Conservation (phyloP, 768 basidiomycete genomes). For the Tricholoma flavovirens region DNA sequence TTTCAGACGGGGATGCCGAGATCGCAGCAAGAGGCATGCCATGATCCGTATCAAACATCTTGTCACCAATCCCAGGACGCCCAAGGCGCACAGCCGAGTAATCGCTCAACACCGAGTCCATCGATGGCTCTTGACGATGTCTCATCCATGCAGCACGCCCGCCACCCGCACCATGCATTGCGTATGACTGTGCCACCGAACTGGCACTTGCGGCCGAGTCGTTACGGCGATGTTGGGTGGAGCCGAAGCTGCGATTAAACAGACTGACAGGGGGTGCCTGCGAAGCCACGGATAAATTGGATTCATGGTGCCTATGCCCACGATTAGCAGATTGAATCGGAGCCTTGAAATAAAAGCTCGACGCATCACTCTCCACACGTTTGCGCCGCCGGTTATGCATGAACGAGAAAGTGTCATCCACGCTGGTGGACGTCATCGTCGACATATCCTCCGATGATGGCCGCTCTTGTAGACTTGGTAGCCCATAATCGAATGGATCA, state of each 20-base stretch:
- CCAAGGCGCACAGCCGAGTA: conserved; percentile 51
- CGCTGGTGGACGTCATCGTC: conserved; percentile 43
- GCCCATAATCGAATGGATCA: conserved; percentile 74
- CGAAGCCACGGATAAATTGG: conserved; percentile 48
- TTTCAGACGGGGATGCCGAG: conserved; percentile 57
- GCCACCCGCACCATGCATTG: conserved; percentile 45
- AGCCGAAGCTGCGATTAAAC: conserved; percentile 58
- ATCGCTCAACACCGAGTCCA: conserved; percentile 52
- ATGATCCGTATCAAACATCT: conserved; percentile 74
- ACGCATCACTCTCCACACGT: conserved; percentile 70
- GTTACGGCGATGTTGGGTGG: conserved; percentile 36
- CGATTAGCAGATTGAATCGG: conserved; percentile 33
- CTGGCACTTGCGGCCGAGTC: conserved; percentile 56
- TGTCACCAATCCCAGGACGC: conserved; percentile 76
- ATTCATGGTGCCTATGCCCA: conserved; percentile 58
- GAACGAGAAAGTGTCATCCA: conserved; percentile 77
- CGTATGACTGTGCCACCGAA: conserved; percentile 54
- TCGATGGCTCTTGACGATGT: conserved; percentile 39
- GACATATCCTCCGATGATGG: conserved; percentile 59
- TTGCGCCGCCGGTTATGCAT: conserved; percentile 30
- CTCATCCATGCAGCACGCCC: conserved; percentile 56
- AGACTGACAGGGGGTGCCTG: conserved; percentile 64
- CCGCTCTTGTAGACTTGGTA: conserved; percentile 46
- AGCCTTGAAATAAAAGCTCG: conserved; percentile 69
- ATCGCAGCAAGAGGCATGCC: conserved; percentile 56